Evolutionary conservation across 768 basidiomycete genomes (phyloP).

Genomic region (Mycena floridula): DNA sequence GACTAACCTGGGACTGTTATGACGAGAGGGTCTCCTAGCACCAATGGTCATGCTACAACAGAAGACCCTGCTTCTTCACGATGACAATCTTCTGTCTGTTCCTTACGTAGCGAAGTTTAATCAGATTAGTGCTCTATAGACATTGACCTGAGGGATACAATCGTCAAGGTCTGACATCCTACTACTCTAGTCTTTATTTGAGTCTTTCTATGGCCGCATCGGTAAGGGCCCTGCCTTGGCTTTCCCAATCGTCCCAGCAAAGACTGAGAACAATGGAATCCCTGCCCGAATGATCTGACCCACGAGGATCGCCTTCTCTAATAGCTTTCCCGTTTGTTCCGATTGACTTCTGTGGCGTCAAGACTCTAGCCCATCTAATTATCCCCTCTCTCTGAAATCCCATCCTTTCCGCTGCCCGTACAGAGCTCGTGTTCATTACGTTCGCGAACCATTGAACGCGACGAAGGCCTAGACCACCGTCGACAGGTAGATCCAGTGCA

Average conservation of each 20-base stretch:
- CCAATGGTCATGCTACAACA: neutral
- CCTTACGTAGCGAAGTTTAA: neutral
- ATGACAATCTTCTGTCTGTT: neutral
- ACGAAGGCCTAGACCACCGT: slow-evolving; percentile 47
- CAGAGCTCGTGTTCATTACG: slow-evolving; percentile 37
- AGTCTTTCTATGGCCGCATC: no score
- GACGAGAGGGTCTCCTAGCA: no score
- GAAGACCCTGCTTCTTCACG: neutral
- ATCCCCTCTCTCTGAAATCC: slow-evolving; percentile 53
- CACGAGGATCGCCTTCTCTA: slow-evolving; percentile 21
- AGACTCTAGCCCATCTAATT: slow-evolving; percentile 47
- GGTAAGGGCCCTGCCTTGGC: slow-evolving; percentile 1
- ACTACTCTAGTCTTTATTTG: no score
- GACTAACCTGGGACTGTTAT: slow-evolving; percentile 29
- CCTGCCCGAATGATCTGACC: slow-evolving; percentile 7
- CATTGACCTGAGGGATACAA: no score
- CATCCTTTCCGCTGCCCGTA: slow-evolving; percentile 48
- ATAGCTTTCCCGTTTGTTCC: slow-evolving; percentile 26
- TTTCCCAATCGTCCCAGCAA: slow-evolving; percentile 20
- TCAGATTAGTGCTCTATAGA: no score
- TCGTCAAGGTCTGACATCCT: no score
- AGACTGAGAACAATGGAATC: slow-evolving; percentile 12
- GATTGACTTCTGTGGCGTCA: slow-evolving; percentile 31
- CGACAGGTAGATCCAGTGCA: slow-evolving; percentile 32
- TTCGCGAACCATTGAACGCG: slow-evolving; percentile 61